Evolutionary conservation across 2,329 filamentous ascomycete genomes (phyloP).

Genomic region (Monosporascus ibericus): DNA sequence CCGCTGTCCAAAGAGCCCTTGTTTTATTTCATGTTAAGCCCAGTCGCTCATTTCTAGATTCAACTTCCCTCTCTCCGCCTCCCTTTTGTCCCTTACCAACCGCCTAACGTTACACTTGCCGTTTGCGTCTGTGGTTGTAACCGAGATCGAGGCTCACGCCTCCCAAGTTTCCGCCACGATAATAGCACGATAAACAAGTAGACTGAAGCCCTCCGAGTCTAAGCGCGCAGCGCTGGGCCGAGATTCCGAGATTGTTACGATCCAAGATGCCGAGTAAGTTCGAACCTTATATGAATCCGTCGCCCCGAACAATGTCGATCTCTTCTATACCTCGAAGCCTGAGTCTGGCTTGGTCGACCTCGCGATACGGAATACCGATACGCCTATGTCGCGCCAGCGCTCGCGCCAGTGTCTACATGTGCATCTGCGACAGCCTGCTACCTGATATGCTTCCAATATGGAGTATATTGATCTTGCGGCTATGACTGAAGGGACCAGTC

Average conservation of each 20-base stretch:
- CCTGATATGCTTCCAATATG: too few species aligned
- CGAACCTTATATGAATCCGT: background rate
- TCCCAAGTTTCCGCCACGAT: too few species aligned
- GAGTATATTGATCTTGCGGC: too few species aligned
- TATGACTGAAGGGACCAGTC: too few species aligned
- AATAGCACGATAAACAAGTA: too few species aligned
- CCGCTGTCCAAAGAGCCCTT: background rate
- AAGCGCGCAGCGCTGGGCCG: too few species aligned
- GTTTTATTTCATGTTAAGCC: constrained; percentile 5
- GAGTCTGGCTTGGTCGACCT: background rate
- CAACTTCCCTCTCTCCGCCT: background rate
- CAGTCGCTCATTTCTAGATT: constrained; percentile 11
- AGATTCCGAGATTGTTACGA: too few species aligned
- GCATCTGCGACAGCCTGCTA: background rate
- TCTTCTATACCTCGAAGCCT: background rate
- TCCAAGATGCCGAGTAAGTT: constrained; percentile 24
- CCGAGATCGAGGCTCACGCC: too few species aligned
- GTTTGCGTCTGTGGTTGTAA: too few species aligned
- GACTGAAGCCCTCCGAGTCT: too few species aligned
- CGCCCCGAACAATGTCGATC: background rate
- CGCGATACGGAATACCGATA: background rate
- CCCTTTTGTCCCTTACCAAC: constrained; percentile 1
- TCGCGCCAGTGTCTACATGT: background rate
- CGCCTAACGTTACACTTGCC: background rate
- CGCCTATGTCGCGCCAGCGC: background rate